These are phyloP conservation scores for Raffaelea ambrosiae DNA, from an alignment of 2,329 filamentous ascomycete species.

Conservation along the genomic window DNA sequence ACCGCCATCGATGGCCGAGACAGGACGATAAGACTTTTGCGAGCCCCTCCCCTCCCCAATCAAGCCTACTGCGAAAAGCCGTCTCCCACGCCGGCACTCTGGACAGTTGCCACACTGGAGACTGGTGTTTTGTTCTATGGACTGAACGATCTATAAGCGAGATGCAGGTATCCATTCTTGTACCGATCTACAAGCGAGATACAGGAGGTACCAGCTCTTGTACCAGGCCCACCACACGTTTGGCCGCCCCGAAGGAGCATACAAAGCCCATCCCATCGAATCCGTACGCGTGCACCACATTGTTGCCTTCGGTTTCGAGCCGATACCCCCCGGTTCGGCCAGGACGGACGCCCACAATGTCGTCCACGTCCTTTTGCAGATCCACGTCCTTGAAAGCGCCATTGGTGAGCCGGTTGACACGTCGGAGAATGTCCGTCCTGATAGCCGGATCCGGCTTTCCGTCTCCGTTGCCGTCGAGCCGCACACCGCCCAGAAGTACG, in stretches of 20 bases:
- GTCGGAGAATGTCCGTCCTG: neutral
- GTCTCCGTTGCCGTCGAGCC: conserved; percentile 1
- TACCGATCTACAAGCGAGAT: neutral
- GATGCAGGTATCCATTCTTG: too few species aligned
- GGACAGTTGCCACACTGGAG: too few species aligned
- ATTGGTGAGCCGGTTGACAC: conserved; percentile 2
- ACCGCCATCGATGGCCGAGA: too few species aligned
- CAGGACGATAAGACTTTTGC: too few species aligned
- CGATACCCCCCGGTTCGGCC: conserved; percentile 1
- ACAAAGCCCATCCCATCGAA: conserved; percentile 5
- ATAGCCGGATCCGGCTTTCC: neutral
- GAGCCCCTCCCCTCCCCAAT: too few species aligned
- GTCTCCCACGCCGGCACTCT: too few species aligned
- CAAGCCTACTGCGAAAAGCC: too few species aligned
- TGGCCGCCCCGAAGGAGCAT: conserved; percentile 2
- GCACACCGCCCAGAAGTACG: neutral
- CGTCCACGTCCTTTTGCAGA: conserved; percentile 1
- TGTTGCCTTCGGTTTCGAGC: conserved; percentile 1
- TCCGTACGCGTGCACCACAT: conserved; percentile 1
- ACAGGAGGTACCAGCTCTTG: neutral
- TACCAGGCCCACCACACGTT: conserved; percentile 1
- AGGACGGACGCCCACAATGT: conserved; percentile 2
- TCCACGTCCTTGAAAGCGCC: conserved; percentile 1
- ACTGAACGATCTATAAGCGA: too few species aligned
- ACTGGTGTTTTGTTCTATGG: too few species aligned